phyloP scores from a whole-genome alignment of 495 filamentous ascomycete genomes.

The Chaetomium cochliodes region DNA sequence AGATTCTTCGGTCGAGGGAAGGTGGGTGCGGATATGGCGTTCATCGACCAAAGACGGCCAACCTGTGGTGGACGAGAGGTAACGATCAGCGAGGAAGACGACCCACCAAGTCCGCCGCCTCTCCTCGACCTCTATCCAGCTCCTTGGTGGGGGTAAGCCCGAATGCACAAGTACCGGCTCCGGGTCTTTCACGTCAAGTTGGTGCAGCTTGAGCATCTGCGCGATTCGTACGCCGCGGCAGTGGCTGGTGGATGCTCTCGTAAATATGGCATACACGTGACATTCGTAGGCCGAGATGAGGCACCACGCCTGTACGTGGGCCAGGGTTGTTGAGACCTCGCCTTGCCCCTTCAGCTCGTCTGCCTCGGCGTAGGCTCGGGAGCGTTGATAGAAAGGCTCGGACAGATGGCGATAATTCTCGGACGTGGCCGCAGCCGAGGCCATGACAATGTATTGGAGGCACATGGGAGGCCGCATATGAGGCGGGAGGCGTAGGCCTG shows the following conservation, averaged over 20 bases:
- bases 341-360: neutral
- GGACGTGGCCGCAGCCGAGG: neutral
- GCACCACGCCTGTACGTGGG: neutral
- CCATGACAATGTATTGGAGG: constrained; percentile 8
- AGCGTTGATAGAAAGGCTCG: constrained; percentile 1
- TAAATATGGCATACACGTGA: constrained; percentile 1
- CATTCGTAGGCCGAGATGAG: constrained; percentile 1
- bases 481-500: neutral
- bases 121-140: constrained; percentile 2
- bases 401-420: neutral
- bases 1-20: neutral
- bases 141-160: neutral
- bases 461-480: constrained; percentile 1
- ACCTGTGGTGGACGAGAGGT: neutral
- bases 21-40: neutral
- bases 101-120: constrained; percentile 6
- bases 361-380: constrained; percentile 1
- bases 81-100: neutral
- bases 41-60: neutral
- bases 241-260: neutral
- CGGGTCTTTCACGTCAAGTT: neutral
- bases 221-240: neutral
- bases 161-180: neutral
- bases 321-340: neutral
- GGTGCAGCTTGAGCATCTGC: constrained; percentile 6